These are phyloP conservation scores for Cantharellus anzutake DNA, from an alignment of 768 basidiomycete genomes.

Conservation along the genomic window DNA sequence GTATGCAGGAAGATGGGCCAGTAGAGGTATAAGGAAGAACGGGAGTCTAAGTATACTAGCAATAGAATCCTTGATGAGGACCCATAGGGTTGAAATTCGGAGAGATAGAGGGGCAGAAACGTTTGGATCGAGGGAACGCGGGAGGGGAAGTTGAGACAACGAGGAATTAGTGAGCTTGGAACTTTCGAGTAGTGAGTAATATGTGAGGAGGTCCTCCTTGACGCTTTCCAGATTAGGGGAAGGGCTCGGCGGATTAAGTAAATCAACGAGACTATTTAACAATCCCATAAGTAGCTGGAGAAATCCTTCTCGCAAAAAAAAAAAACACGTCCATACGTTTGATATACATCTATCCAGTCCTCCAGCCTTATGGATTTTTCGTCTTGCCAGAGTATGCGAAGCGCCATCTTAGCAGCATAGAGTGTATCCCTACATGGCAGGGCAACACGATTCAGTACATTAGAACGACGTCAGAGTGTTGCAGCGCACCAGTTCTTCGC, in stretches of 20 bases:
- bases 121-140: slow-evolving; percentile 53
- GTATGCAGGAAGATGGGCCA: slow-evolving; percentile 40
- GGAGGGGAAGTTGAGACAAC: slow-evolving; percentile 67
- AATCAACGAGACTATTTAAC: slow-evolving; percentile 56
- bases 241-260: slow-evolving; percentile 54
- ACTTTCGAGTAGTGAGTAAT: slow-evolving; percentile 70
- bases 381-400: slow-evolving; percentile 81
- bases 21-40: slow-evolving; percentile 25
- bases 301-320: slow-evolving; percentile 1
- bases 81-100: slow-evolving; percentile 57
- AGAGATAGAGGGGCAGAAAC: slow-evolving; percentile 43
- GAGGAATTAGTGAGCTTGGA: slow-evolving; percentile 73
- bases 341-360: slow-evolving; percentile 68
- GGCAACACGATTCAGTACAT: background rate
- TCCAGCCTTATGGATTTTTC: slow-evolving; percentile 58
- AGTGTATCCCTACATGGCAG: slow-evolving; percentile 54
- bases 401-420: slow-evolving; percentile 78
- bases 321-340: slow-evolving; percentile 46
- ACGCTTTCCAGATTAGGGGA: slow-evolving; percentile 39
- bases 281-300: background rate
- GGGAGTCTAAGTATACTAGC: slow-evolving; percentile 59
- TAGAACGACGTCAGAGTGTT: too few species aligned
- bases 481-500: slow-evolving; percentile 61
- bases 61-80: slow-evolving; percentile 64
- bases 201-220: slow-evolving; percentile 58